A percentile compares a stretch with the other conserved stretches of the same genome.
Conservation (phyloP, 331 rosid genomes). For the Pyracantha coccinea region DNA sequence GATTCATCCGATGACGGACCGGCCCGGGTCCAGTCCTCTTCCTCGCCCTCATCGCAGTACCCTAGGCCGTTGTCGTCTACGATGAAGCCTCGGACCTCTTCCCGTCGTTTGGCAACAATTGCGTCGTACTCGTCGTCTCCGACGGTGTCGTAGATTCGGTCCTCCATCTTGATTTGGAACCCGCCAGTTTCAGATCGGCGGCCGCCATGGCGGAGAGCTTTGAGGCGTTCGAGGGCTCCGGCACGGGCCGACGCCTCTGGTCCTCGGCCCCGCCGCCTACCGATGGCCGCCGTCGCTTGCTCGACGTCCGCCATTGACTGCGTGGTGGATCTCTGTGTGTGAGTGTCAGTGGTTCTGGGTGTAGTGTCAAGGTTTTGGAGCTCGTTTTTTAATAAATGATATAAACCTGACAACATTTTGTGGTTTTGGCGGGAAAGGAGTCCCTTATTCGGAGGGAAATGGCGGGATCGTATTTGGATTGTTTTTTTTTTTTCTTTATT, state of each 20-base stretch:
- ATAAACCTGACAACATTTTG: neutral
- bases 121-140: slow-evolving; percentile 79
- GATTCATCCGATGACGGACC: slow-evolving; percentile 64
- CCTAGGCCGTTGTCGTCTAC: slow-evolving; percentile 87
- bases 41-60: slow-evolving; percentile 84
- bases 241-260: slow-evolving; percentile 47
- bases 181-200: slow-evolving; percentile 51
- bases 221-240: slow-evolving; percentile 67
- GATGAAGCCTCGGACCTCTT: slow-evolving; percentile 54
- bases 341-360: neutral
- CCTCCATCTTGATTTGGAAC: slow-evolving; percentile 64
- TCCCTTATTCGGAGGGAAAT: neutral
- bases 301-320: slow-evolving; percentile 64
- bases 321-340: neutral
- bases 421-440: neutral
- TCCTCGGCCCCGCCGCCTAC: slow-evolving; percentile 56
- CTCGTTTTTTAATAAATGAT: neutral
- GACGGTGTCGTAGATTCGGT: slow-evolving; percentile 61
- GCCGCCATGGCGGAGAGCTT: slow-evolving; percentile 48
- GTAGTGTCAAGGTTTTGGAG: neutral
- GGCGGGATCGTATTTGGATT: slow-evolving; percentile 18
- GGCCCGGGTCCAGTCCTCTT: slow-evolving; percentile 87
- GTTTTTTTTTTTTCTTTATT: neutral
- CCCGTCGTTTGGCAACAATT: slow-evolving; percentile 76
- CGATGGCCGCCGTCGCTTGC: slow-evolving; percentile 15